Conservation (phyloP, 805 yeast genomes). For the Kuraishia floccosa region DNA sequence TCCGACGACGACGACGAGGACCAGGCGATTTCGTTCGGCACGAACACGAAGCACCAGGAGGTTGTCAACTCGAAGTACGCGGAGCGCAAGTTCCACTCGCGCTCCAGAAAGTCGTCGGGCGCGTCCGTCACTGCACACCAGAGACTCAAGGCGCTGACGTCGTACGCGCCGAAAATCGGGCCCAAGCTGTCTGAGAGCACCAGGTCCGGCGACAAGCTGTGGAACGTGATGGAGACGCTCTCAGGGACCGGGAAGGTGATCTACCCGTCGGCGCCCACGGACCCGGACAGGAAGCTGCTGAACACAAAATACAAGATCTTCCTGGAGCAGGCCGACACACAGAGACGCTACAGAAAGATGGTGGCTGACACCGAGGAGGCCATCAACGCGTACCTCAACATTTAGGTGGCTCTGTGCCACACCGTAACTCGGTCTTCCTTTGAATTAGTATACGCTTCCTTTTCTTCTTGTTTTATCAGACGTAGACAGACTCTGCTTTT, state of each 20-base stretch:
- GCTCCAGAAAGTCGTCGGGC: slow-evolving; percentile 2
- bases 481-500: too few species aligned
- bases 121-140: too few species aligned
- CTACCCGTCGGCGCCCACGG: slow-evolving; percentile 43
- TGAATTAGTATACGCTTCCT: not conserved
- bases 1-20: slow-evolving; percentile 29
- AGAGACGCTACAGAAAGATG: slow-evolving; percentile 61
- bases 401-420: slow-evolving; percentile 5
- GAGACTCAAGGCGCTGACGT: slow-evolving; percentile 28
- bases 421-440: not conserved
- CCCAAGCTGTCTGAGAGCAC: slow-evolving; percentile 4
- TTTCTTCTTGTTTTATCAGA: not conserved
- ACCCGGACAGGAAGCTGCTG: slow-evolving; percentile 62
- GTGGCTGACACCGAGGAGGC: slow-evolving; percentile 40
- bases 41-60: slow-evolving; percentile 43
- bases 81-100: slow-evolving; percentile 3
- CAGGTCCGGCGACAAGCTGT: slow-evolving; percentile 50
- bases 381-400: slow-evolving; percentile 15
- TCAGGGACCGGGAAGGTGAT: slow-evolving; percentile 80
- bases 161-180: slow-evolving; percentile 7
- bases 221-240: slow-evolving; percentile 80
- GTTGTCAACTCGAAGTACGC: slow-evolving; percentile 34
- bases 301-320: slow-evolving; percentile 75
- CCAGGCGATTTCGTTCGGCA: slow-evolving; percentile 47
- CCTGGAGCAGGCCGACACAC: slow-evolving; percentile 78